Evolutionary conservation across 805 yeast genomes (phyloP).

Genomic region (Candida sithepensis): DNA sequence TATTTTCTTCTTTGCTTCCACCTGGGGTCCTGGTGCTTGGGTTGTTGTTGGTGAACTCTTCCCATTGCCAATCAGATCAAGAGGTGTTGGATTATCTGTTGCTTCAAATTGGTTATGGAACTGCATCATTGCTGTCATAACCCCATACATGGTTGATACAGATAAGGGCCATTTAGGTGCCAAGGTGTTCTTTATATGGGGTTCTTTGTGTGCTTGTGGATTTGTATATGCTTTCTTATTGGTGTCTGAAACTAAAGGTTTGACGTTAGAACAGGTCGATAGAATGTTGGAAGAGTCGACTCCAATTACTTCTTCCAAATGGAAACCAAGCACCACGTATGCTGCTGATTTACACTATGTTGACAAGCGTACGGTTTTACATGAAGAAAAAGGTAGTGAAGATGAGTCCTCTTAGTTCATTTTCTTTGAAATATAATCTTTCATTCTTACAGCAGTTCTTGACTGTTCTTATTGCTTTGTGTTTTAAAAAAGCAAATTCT

Average conservation of each 20-base stretch:
- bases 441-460: too few relatives aligned
- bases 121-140: conserved; percentile 71
- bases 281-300: conserved; percentile 17
- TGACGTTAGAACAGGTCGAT: conserved; percentile 45
- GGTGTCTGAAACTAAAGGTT: conserved; percentile 46
- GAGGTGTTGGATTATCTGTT: conserved; percentile 65
- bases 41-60: conserved; percentile 57
- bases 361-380: neutral
- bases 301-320: conserved; percentile 24
- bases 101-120: conserved; percentile 81
- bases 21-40: conserved; percentile 87
- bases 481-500: too few relatives aligned
- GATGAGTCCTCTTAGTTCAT: neutral
- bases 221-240: conserved; percentile 32
- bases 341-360: neutral
- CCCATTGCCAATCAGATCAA: conserved; percentile 72
- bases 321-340: conserved; percentile 33
- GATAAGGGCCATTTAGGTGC: conserved; percentile 48
- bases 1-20: conserved; percentile 42
- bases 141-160: conserved; percentile 67
- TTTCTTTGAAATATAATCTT: too few relatives aligned
- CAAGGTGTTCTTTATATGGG: conserved; percentile 39
- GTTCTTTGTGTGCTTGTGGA: conserved; percentile 5
- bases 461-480: too few relatives aligned
- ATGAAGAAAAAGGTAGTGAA: neutral